These are phyloP conservation scores for Fusarium nanum DNA, from an alignment of 2,329 filamentous ascomycete species.

Conservation along the genomic window DNA sequence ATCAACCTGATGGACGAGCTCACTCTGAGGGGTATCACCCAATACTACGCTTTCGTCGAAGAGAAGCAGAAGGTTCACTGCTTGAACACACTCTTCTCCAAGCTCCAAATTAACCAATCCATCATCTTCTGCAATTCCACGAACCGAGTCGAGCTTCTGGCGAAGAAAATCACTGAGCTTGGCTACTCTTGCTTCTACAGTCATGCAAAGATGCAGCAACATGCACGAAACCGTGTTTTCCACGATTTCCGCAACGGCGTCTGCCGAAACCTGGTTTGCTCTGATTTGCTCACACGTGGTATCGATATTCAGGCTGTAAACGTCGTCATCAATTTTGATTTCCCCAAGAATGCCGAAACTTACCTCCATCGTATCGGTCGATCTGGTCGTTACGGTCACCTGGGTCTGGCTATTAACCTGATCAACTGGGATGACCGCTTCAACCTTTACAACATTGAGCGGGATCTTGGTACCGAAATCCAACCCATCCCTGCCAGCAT, in stretches of 20 bases:
- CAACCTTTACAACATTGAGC: slow-evolving; percentile 98
- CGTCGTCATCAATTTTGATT: slow-evolving; percentile 99
- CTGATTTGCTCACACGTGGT: slow-evolving; percentile 95
- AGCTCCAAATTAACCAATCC: slow-evolving; percentile 99
- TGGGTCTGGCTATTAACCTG: slow-evolving; percentile 97
- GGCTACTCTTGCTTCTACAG: slow-evolving; percentile 99
- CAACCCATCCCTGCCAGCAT: slow-evolving; percentile 94
- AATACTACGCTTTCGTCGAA: slow-evolving; percentile 99
- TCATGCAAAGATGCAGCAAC: slow-evolving; percentile 97
- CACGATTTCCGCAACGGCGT: slow-evolving; percentile 99
- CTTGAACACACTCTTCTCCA: slow-evolving; percentile 97
- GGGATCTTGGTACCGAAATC: slow-evolving; percentile 96
- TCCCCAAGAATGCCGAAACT: slow-evolving; percentile 98
- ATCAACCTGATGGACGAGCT: slow-evolving; percentile 99
- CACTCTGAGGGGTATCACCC: slow-evolving; percentile 95
- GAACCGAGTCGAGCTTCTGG: slow-evolving; percentile 94
- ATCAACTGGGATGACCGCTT: slow-evolving; percentile 99
- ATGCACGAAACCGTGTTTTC: slow-evolving; percentile 97
- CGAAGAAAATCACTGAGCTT: slow-evolving; percentile 99
- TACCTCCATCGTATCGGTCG: slow-evolving; percentile 98
- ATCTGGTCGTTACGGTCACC: slow-evolving; percentile 95
- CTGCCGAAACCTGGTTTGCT: slow-evolving; percentile 97
- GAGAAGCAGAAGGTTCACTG: slow-evolving; percentile 99
- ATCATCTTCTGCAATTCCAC: slow-evolving; percentile 99
- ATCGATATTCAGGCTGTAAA: slow-evolving; percentile 99